Evolutionary conservation across 768 basidiomycete species (phyloP).

Genomic region (Trametes villosa): DNA sequence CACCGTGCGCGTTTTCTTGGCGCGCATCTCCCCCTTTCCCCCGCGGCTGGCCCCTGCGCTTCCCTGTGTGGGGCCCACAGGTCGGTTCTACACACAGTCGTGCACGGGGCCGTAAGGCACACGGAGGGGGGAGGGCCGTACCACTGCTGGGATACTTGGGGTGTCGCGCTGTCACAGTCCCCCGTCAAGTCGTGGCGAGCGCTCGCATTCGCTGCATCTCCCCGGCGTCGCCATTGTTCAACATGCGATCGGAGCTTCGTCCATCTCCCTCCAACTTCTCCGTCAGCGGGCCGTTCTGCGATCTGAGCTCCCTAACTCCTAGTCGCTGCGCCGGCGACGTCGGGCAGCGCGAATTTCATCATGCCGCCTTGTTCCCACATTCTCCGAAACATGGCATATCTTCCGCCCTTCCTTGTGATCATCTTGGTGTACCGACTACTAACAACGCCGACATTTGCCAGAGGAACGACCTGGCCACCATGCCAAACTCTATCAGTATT

Average conservation of each 20-base stretch:
- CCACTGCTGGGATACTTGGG: no score
- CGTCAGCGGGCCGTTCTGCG: no score
- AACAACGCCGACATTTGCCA: constrained; percentile 29
- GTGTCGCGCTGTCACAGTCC: no score
- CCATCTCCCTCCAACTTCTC: no score
- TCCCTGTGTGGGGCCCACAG: no score
- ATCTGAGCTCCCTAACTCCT: no score
- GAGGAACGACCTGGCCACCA: constrained; percentile 82
- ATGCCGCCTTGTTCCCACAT: background rate
- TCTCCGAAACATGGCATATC: background rate
- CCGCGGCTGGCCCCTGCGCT: background rate
- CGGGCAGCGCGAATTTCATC: background rate
- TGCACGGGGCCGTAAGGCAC: background rate
- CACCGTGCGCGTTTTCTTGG: constrained; percentile 4
- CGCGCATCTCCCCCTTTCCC: background rate
- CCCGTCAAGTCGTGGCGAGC: no score
- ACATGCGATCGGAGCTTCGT: no score
- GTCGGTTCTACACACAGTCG: background rate
- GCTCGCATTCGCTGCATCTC: no score
- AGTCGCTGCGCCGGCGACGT: no score
- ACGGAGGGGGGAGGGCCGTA: no score
- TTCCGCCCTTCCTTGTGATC: background rate
- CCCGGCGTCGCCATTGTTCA: no score
- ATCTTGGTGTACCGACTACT: background rate
- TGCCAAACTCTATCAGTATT: constrained; percentile 82